Evolutionary conservation across 768 basidiomycete species (phyloP), one percentile per base, ranked within the genome.

Genomic region (Lentinus tigrinus): DNA sequence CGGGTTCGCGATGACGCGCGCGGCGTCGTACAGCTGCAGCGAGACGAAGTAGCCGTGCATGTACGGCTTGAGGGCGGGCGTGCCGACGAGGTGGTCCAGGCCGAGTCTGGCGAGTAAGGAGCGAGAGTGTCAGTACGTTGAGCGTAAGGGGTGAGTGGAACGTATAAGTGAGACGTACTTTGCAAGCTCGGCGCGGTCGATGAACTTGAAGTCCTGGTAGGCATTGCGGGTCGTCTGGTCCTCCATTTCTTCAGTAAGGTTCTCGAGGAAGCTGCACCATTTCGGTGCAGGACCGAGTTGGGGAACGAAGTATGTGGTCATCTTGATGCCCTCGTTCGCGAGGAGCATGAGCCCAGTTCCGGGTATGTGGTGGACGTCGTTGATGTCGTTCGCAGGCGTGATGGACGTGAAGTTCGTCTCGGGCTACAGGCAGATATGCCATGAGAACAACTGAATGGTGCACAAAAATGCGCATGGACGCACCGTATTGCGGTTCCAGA

Each of bases 41-140:
- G 95, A 92, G 61, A 98, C 74, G 78, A 99, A 98, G 84, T 95
- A 98, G 42, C 97, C 97, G 73, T 99, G 97, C 96, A 99, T 98
- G 75, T 98, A 99, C 4, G 97, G 97, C 73, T 96, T 96, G 79
- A 98, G 91, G 17, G 91, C 86, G 21, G 94, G 87, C 5, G 95
- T 96, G 50, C 97, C 97, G 63, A 97, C 77, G 65, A 99, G 91
- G 70, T 96, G 93, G 64, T 95, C 91, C 70, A 99, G 74, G n/a
- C 95, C 92, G 60, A 99, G 85, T 36, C 94, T 96, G 66, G 38
- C 56, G 36, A 31, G 61, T 47, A 19, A 44, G 27, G 31, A 50
- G 49, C 31, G 31, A 6, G 11, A 6, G 11, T 1, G 28, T 46
- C 36, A 21, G 21, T 36, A n/a, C 24, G 43, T 17, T 56, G 44